Percentiles rank a stretch among this genome's conserved stretches.
Evolutionary conservation across 257 asterid species (phyloP).

Genomic region (Solanum ossicruentum): DNA sequence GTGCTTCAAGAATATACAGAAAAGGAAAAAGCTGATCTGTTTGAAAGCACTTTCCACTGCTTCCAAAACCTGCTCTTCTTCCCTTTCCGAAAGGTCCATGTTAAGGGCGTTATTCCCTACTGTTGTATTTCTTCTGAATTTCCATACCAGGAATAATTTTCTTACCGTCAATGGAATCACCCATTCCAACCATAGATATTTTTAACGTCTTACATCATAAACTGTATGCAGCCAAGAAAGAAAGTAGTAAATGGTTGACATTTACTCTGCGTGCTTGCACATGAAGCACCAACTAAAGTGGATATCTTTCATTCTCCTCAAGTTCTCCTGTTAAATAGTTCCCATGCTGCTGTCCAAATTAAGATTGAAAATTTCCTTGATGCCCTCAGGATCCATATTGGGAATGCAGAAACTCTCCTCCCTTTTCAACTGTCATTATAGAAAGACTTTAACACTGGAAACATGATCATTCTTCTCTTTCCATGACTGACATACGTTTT

Average conservation of each 20-base stretch:
- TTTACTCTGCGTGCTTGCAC: background rate
- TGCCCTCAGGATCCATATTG: background rate
- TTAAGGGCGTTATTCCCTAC: background rate
- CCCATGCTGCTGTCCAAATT: background rate
- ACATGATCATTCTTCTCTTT: background rate
- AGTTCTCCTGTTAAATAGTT: background rate
- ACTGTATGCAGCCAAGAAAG: background rate
- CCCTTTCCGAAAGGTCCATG: background rate
- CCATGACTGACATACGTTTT: background rate
- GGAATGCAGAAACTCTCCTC: background rate
- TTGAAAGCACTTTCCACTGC: background rate
- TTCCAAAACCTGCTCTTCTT: background rate
- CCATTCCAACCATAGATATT: background rate
- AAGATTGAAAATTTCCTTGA: background rate
- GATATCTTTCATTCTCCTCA: background rate
- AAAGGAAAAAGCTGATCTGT: background rate
- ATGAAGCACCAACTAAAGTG: background rate
- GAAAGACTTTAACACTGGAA: background rate
- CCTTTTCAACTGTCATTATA: background rate
- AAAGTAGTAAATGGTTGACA: background rate
- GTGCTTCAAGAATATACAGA: background rate
- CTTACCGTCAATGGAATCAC: background rate
- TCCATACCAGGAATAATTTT: background rate
- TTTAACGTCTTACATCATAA: background rate
- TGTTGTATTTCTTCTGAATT: background rate